A percentile compares a stretch with the other conserved stretches of the same genome.
Conservation (phyloP, 1,284 basidiomycete genomes). For the Ganoderma leucocontextum region DNA sequence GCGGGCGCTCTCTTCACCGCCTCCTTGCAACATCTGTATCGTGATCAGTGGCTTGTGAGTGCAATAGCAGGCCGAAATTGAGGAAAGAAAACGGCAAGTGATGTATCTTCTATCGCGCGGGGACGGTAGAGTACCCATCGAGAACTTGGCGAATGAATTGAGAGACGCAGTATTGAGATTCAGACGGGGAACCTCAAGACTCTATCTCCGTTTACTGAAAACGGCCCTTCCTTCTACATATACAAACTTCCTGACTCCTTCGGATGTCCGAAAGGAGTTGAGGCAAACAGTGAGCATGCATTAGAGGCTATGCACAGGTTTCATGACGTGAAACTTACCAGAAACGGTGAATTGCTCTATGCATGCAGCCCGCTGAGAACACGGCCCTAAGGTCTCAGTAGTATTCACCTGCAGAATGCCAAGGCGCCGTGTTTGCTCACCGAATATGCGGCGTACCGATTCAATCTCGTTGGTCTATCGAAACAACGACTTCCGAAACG, state of each 20-base stretch:
- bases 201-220: background rate
- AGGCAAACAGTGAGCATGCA: background rate
- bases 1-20: background rate
- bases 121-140: background rate
- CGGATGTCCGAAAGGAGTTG: background rate
- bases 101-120: background rate
- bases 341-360: background rate
- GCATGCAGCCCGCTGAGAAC: background rate
- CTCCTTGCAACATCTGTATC: background rate
- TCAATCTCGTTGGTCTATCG: background rate
- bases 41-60: background rate
- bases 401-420: background rate
- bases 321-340: background rate
- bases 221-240: background rate
- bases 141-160: background rate
- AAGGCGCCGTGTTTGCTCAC: background rate
- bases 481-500: slow-evolving; percentile 1
- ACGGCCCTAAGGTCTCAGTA: background rate
- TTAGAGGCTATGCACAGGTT: background rate
- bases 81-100: background rate
- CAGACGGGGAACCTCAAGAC: background rate
- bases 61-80: background rate
- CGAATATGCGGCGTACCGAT: background rate
- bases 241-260: background rate
- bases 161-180: background rate